phyloP scores from a whole-genome alignment of 768 basidiomycete species.

The Suillus weaverae region DNA sequence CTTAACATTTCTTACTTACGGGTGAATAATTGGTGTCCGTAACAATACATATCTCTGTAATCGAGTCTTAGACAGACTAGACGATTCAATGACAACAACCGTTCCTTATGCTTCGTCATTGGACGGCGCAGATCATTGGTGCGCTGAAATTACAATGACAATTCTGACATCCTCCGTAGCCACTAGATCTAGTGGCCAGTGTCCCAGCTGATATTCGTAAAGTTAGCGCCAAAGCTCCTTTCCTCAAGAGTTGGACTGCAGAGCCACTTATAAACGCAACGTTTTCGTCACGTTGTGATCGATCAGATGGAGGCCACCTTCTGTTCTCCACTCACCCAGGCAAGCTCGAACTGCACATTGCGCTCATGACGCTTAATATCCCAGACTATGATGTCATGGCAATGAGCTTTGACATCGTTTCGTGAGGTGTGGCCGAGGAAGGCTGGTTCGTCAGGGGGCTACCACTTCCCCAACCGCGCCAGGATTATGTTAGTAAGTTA shows the following conservation, averaged over 20 bases:
- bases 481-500: too few relatives aligned
- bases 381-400: background rate
- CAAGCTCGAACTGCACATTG: background rate
- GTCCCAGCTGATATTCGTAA: background rate
- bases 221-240: background rate
- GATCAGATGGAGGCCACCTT: too few relatives aligned
- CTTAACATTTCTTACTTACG: background rate
- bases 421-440: conserved; percentile 70
- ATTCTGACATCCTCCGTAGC: too few relatives aligned
- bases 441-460: too few relatives aligned
- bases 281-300: too few relatives aligned
- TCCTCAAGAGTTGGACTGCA: background rate
- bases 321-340: background rate
- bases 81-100: too few relatives aligned
- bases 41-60: background rate
- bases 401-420: background rate
- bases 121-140: background rate
- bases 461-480: too few relatives aligned
- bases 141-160: too few relatives aligned
- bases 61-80: conserved; percentile 6
- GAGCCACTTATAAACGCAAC: too few relatives aligned
- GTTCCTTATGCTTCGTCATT: background rate
- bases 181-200: too few relatives aligned
- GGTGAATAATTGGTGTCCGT: background rate
- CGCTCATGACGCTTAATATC: background rate